Evolutionary conservation across 129 eudicot genomes (phyloP).

Genomic region (Saposhnikovia divaricata): DNA sequence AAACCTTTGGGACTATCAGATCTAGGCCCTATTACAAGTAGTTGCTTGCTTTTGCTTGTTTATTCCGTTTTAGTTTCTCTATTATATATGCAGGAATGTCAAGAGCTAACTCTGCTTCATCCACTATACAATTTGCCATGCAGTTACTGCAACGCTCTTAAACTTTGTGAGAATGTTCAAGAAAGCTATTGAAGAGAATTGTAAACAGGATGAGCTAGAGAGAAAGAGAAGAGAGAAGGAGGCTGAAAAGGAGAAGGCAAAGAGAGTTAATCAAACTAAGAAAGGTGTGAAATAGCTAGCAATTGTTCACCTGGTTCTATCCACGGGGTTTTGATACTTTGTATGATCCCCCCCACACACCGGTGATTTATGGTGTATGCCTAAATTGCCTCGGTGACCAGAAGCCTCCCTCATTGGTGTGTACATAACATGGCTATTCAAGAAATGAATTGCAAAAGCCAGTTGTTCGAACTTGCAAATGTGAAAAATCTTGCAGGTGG

Average conservation of each 20-base stretch:
- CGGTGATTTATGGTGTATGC: slow-evolving; percentile 23
- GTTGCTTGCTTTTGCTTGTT: background rate
- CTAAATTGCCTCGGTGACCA: slow-evolving; percentile 27
- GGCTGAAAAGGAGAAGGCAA: slow-evolving; percentile 54
- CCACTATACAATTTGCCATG: background rate
- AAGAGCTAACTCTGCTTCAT: background rate
- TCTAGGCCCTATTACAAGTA: background rate
- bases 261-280: slow-evolving; percentile 15
- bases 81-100: background rate
- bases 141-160: slow-evolving; percentile 47
- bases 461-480: slow-evolving; percentile 12
- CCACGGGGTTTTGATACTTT: slow-evolving; percentile 20
- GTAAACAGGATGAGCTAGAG: slow-evolving; percentile 68
- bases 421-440: slow-evolving; percentile 5
- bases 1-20: background rate
- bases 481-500: slow-evolving; percentile 20
- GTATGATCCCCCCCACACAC: slow-evolving; percentile 15
- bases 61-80: background rate
- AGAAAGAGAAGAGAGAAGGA: slow-evolving; percentile 77
- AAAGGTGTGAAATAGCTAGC: slow-evolving; percentile 26
- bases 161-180: slow-evolving; percentile 73
- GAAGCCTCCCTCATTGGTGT: slow-evolving; percentile 15
- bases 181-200: slow-evolving; percentile 77
- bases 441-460: slow-evolving; percentile 17
- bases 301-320: slow-evolving; percentile 12